These are phyloP conservation scores for Moesziomyces globuligerus DNA, from an alignment of 1,284 basidiomycete genomes.

Conservation along the genomic window DNA sequence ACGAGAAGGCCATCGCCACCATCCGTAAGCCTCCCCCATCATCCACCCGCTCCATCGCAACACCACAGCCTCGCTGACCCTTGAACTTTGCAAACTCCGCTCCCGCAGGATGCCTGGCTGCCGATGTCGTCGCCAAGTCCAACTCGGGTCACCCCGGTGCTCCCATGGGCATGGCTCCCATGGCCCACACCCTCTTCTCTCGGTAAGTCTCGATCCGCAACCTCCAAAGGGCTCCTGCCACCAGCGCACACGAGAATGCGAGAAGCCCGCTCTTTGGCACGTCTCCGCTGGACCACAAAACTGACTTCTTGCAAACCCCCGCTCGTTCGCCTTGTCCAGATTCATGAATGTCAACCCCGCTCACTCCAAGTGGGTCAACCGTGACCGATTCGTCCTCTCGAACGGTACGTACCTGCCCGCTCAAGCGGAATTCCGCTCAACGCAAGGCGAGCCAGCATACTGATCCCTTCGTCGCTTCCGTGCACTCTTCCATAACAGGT, in stretches of 20 bases:
- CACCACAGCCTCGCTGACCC: background rate
- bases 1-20: conserved; percentile 60
- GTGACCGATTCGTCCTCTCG: conserved; percentile 76
- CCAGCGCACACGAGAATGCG: too few species aligned
- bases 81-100: background rate
- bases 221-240: background rate
- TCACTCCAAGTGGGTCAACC: conserved; percentile 79
- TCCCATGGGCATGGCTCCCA: conserved; percentile 80
- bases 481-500: conserved; percentile 69
- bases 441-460: background rate
- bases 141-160: conserved; percentile 76
- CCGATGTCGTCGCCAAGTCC: conserved; percentile 68
- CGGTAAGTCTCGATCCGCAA: conserved; percentile 70
- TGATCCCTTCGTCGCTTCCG: conserved; percentile 1
- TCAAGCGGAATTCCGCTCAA: background rate
- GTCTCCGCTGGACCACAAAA: too few species aligned
- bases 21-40: conserved; percentile 49
- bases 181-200: conserved; percentile 85
- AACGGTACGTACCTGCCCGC: conserved; percentile 42
- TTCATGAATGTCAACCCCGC: conserved; percentile 88
- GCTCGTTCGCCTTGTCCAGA: conserved; percentile 67
- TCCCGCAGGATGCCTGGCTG: conserved; percentile 50
- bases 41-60: background rate
- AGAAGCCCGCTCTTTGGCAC: too few species aligned
- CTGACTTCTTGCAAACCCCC: conserved; percentile 7